Evolutionary conservation across 208 protist genomes (phyloP).

Genomic region (Herpetomonas samuelpessoai): DNA sequence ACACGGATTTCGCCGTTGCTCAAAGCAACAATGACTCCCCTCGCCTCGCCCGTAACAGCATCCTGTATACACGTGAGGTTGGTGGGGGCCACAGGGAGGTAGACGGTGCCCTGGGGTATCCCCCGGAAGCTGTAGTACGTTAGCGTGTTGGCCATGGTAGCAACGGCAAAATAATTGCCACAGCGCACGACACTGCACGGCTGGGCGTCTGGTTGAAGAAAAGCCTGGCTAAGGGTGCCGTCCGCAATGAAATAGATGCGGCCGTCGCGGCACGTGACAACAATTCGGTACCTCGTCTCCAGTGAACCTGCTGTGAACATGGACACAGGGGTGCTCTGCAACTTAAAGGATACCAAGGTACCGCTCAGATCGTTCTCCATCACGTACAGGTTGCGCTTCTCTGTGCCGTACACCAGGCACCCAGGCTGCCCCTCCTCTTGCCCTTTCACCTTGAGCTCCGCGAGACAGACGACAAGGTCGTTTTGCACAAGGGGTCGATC

Average conservation of each 20-base stretch:
- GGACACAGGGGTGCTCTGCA: conserved; percentile 70
- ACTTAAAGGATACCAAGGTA: conserved; percentile 49
- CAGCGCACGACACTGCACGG: conserved; percentile 79
- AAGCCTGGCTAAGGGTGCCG: conserved; percentile 56
- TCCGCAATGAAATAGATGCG: conserved; percentile 93
- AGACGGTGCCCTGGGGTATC: conserved; percentile 75
- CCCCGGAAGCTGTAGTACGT: conserved; percentile 91
- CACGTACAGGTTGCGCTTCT: conserved; percentile 82
- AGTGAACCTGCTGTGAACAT: conserved; percentile 71
- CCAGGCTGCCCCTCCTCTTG: conserved; percentile 58
- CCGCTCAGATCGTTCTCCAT: conserved; percentile 50
- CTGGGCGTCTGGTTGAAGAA: conserved; percentile 90
- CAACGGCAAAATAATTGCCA: conserved; percentile 87
- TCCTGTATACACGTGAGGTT: conserved; percentile 73
- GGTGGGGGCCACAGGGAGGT: conserved; percentile 67
- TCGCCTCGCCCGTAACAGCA: conserved; percentile 42
- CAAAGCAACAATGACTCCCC: conserved; percentile 88
- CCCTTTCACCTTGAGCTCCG: conserved; percentile 53
- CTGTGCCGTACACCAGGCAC: conserved; percentile 91
- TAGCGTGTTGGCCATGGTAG: conserved; percentile 85
- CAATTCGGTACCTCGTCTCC: conserved; percentile 90
- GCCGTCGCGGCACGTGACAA: conserved; percentile 90
- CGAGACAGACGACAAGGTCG: conserved; percentile 88
- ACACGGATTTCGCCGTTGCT: conserved; percentile 91
- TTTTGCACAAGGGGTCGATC: conserved; percentile 55